phyloP scores from a whole-genome alignment of 352 stramenopile species.

The Halophytophthora polymorphica region DNA sequence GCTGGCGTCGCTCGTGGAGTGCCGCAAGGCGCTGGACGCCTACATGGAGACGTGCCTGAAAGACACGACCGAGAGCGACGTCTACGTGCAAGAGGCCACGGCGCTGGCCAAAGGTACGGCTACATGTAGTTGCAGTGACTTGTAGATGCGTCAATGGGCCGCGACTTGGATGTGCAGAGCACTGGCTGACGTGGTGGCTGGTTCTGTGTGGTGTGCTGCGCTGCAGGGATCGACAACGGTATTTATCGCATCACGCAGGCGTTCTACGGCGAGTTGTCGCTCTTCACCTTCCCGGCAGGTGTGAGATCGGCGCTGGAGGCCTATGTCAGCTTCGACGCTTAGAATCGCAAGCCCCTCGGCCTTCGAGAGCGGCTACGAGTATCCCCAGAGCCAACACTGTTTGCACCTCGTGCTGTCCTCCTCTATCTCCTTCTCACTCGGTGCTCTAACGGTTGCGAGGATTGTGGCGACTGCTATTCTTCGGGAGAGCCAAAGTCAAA shows the following conservation, averaged over 20 bases:
- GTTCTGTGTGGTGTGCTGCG: not conserved
- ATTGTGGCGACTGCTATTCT: conserved; percentile 1
- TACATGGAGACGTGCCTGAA: conserved; percentile 77
- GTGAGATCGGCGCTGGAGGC: conserved; percentile 49
- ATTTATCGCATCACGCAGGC: conserved; percentile 75
- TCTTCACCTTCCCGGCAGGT: conserved; percentile 45
- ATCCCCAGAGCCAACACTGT: conserved; percentile 12
- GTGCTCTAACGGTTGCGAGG: not conserved
- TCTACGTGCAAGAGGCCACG: conserved; percentile 61
- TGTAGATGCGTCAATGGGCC: not conserved
- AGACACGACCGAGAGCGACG: conserved; percentile 48
- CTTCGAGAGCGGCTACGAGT: too few relatives aligned
- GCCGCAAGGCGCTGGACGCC: conserved; percentile 49
- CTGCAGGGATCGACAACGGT: conserved; percentile 65
- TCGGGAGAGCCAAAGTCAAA: conserved; percentile 35
- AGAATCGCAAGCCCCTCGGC: conserved; percentile 15
- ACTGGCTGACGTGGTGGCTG: not conserved
- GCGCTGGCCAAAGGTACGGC: conserved; percentile 50
- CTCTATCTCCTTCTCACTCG: conserved; percentile 1
- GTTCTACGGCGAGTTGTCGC: conserved; percentile 58
- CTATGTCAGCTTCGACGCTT: conserved; percentile 44
- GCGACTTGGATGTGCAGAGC: not conserved
- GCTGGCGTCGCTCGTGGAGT: conserved; percentile 66
- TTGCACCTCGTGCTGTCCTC: conserved; percentile 12
- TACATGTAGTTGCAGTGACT: conserved; percentile 4